These are phyloP conservation scores for Globisporangium perplexum DNA, from an alignment of 352 stramenopile genomes.

Conservation along the genomic window DNA sequence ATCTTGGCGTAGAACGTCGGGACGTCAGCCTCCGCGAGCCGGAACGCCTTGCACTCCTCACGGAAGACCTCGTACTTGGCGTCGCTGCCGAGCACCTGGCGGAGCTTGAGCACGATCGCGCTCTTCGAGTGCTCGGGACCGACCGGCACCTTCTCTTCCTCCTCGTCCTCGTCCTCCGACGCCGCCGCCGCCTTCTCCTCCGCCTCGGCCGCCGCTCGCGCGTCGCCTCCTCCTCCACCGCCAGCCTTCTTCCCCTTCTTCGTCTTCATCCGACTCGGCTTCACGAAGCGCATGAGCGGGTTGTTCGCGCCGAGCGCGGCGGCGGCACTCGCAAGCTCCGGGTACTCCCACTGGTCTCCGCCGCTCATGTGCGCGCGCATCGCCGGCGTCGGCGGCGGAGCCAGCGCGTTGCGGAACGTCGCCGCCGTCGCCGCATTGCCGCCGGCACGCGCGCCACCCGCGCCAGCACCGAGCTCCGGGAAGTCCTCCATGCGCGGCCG, in stretches of 20 bases:
- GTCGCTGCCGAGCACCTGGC: conserved; percentile 66
- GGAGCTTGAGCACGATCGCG: conserved; percentile 71
- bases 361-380: conserved; percentile 72
- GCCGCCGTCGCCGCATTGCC: conserved; percentile 13
- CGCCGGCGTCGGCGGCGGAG: conserved; percentile 56
- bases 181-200: conserved; percentile 43
- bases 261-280: conserved; percentile 66
- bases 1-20: conserved; percentile 74
- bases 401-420: conserved; percentile 66
- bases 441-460: conserved; percentile 6
- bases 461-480: conserved; percentile 33
- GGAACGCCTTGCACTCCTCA: conserved; percentile 70
- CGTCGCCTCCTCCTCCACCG: neutral
- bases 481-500: conserved; percentile 63
- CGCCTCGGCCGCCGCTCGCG: conserved; percentile 10
- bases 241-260: conserved; percentile 30
- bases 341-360: conserved; percentile 64
- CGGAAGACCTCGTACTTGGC: conserved; percentile 84
- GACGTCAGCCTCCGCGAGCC: conserved; percentile 44
- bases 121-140: conserved; percentile 51
- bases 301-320: conserved; percentile 78
- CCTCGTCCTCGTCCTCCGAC: conserved; percentile 23
- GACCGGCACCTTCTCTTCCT: conserved; percentile 25
- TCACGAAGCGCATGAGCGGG: conserved; percentile 72
- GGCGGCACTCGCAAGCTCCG: conserved; percentile 51